Evolutionary conservation across 2,329 filamentous ascomycete genomes (phyloP), one percentile per base, ranked within the genome.

Genomic region (Colletotrichum abscissum): DNA sequence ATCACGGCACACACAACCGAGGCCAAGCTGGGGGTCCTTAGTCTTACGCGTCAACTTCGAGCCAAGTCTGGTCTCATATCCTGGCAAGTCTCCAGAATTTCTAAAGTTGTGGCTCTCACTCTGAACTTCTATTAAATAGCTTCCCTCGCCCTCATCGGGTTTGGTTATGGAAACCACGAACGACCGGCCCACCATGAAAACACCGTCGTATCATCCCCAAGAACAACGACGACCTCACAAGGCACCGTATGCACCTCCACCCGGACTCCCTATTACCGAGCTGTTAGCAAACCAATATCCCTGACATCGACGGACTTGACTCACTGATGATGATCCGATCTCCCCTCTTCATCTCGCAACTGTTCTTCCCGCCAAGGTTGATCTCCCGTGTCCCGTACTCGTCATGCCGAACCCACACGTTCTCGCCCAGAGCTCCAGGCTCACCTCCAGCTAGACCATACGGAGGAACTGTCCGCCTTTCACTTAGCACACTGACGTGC

Each of bases 1-100:
- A 38, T 38, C 49, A 26, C 70, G 70, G 67, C 67, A 73, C 71
- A 70, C 28, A n/a, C 62, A 73, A 42, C 60, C 67, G 56, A 70
- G 19, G 67, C 60, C 67, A 73, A 72, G 59, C 46, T 65, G 54
- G 33, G 30, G 30, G 28, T 16, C 28, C 42, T 49, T 22, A 22
- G 35, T n/a, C n/a, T 30, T 12, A 70, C 55, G 46, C 60, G 46
- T 70, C 60, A 52, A 62, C 60, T 5, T 56, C n/a, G 24, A 65
- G 67, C 67, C 71, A 58, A 46, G 42, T 33, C 12, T 69, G 33
- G 14, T 24, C 6, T 4, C 8, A 49, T 11, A 46, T 46, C 66
- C 69, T 22, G 57, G 65, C 5, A 3, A 16, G 42, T 56, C 33
- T 16, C 63, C 57, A 66, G 28, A 54, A 69, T 30, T 28, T 56